Base-by-base conservation (phyloP, 768 basidiomycete genomes). In the Tricholomella constricta region DNA sequence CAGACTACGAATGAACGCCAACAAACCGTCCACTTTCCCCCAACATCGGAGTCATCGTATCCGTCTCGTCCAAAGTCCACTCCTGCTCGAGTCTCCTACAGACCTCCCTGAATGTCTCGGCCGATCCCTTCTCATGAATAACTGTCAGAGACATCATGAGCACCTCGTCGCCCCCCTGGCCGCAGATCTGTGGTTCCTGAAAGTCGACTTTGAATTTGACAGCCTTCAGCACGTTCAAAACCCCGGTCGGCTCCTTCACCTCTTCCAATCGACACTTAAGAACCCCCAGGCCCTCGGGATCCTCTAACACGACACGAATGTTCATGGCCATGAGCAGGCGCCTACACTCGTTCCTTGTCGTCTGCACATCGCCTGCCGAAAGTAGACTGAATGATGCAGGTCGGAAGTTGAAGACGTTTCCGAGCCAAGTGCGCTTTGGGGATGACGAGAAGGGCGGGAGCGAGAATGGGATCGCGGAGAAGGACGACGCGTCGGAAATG, bases 141-240 rank as follows among this genome's bases (percentile, higher is more conserved):
- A 96, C 65, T 15, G 79, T 74, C 59, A 96, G 68, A 32, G 77
- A 75, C 11, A 88, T 82, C 54, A 77, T 72, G 48, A 66, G 69
- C 9, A 69, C 65, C 42, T 65, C 66, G 29, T 67, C 71, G 77
- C 85, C 56, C 73, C 82, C 40, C 71, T 78, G 56, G 20, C 44
- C 45, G 29, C 23, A 26, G 6, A 45, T 61, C 62, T 29, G 66
- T 23, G 68, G 72, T 47, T 69, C 70, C 26, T 80, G 75, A 60
- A 94, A 75, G 64, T 96, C 93, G 31, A 94, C 87, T 51, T 88
- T 82, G 75, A 98, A 98, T 59, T 83, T 84, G 32, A 87, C 85
- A 19, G 84, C 78, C 66, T 91, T 95, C 56, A 82, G 65, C 26
- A 78, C 70, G 5, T 77, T 72, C 69, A 81, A 73, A 14, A 78